Evolutionary conservation across 371 early-diverging fungal species (phyloP), one percentile per base, ranked within the genome.

Genomic region (Rhizopus sp.): DNA sequence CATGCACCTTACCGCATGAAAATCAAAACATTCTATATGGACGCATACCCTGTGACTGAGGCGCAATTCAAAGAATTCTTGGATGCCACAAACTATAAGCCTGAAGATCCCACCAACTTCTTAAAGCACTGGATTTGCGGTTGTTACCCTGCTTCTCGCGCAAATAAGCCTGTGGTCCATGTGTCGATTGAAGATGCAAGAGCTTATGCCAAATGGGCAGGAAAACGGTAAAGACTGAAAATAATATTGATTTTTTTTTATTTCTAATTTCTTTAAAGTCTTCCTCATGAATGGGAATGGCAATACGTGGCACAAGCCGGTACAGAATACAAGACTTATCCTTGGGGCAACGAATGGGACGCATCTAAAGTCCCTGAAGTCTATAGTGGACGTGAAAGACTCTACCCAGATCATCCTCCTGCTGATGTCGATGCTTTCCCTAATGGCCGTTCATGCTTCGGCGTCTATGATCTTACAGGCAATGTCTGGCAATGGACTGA

Each of bases 281-380:
- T 68, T 54, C 68, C 68, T 39, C 68, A 68, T 48, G 68, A 68
- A 63, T 68, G 68, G 68, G 68, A 68, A 57, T 68, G 68, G 68
- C 68, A 68, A 54, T 68, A 55, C 17, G 68, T 68, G 5, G 68
- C 68, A 40, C 68, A 68, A 60, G 63, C 42, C 23, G 68, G 68
- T 30, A 34, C 15, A 29, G 64, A 68, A 54, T 68, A 64, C 17
- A 60, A 64, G 9, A 57, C 32, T 12, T 68, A 68, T 37, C 68
- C 68, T 51, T 68, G 68, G 68, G 68, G 68, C 33, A 57, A 63
- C 23, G 45, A 57, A 29, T 68, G 68, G 68, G 68, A 68, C 44
- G 49, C 48, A 13, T 42, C 31, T 13, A 60, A 57, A n/a, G 55
- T 68, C 1, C 64, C 68, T 48, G 64, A 63, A 38, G 53, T 55